Evolutionary conservation across 768 basidiomycete species (phyloP), one percentile per base, ranked within the genome.

Genomic region (Phlebiopsis gigantea): DNA sequence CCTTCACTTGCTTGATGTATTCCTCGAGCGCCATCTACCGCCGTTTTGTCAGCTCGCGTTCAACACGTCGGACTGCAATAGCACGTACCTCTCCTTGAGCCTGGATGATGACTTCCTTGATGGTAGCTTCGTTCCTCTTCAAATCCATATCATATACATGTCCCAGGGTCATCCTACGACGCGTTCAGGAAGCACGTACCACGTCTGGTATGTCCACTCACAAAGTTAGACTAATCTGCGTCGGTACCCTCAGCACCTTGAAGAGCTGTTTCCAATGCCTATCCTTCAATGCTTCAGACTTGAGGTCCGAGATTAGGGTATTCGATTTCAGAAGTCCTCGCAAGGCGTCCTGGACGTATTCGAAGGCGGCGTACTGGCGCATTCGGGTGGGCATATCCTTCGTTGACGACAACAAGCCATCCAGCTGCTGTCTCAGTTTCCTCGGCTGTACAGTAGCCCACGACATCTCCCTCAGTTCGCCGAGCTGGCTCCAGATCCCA

Each of bases 381-480:
- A 98, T 99, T 59, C 95, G 80, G 34, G 92, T 96, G 1, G 97
- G 97, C 96, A 99, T 98, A 47, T 98, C 96, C 75, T 94, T 92
- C 22, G 96, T 98, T n/a, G 93, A 93, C 24, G 82, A 77, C 51
- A 98, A 72, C 46, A 98, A 78, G n/a, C 82, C 84, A 65, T 99
- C 96, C 53, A 99, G 85, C 61, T 93, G 90, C 66, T 95, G 91
- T 63, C 97, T 85, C 56, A 99, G 69, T 73, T 98, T 98, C 65
- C 97, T 84, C 22, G 97, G 91, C 66, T 95, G 94, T 39, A 98
- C 87, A 0, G 88, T 91, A 0, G 90, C 82, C 97, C 97, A 99
- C 1, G 84, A 73, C 68, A 87, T 77, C 65, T 99, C 97, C 51
- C 90, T 77, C 55, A 99, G 71, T 66, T 98, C 96, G 48, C 81